Base-by-base conservation (phyloP, 116 monocot species). In the Papilionanthe hybrid region DNA sequence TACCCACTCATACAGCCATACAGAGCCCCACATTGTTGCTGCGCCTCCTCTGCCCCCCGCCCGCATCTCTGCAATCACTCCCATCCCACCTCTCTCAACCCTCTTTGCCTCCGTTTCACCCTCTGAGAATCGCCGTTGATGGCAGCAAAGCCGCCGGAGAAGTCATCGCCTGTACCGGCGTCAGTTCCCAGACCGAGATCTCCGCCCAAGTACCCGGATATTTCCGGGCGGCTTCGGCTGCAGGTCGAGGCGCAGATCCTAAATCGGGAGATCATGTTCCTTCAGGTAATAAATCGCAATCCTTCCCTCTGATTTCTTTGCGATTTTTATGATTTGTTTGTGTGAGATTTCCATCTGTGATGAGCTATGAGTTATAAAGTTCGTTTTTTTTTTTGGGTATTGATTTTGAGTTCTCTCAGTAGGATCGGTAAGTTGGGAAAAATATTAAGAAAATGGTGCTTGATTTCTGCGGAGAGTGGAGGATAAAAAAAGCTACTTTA, bases 171-270 rank as follows among this genome's bases (percentile, higher is more conserved):
- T 20, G 7, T 42, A 18, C 25, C 3, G 76, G 7, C 32, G 48
- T 50, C 19, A 28, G 1, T 48, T 4, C 76, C 53, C 5, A 13
- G 5, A 13, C 76, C 76, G 9, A 23, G 53, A 30, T 76, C 76
- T 15, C 76, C 76, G 28, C 76, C 76, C 12, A 48, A 55, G 53
- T 17, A 76, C 76, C 76, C 76, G 15, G 76, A 76, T 29, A 41
- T 28, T 53, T 53, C 53, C 76, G 76, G 76, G 20, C n/a, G 50
- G 55, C 76, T 18, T 9, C 48, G 76, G 25, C 48, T 76, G 7
- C 76, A 76, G 50, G 29, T 55, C 28, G 76, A 76, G 1, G 53
- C 23, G n/a, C 76, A 76, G 76, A 76, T 53, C 29, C 29, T 76
- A 22, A 76, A 76, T 53, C 49, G 76, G 5, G 53, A 76, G 76